Conservation (phyloP, 1,139 yeast genomes). For the Debaryomyces coudertii region DNA sequence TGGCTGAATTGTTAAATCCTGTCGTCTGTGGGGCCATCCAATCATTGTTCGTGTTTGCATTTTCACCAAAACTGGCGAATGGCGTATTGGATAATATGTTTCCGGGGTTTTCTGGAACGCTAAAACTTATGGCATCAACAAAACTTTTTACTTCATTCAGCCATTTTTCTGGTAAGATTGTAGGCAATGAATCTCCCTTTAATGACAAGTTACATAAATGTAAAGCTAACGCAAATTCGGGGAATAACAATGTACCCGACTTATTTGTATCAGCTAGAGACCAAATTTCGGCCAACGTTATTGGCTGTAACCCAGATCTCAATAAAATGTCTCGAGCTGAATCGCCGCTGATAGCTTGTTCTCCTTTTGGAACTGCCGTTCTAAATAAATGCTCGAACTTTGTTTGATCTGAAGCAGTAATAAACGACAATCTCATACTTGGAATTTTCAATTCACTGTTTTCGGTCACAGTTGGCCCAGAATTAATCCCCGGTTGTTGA, state of each 20-base stretch:
- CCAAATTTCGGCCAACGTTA: slow-evolving; percentile 87
- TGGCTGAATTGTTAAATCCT: slow-evolving; percentile 21
- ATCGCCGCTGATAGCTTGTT: slow-evolving; percentile 75
- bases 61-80: slow-evolving; percentile 35
- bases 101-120: slow-evolving; percentile 63
- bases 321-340: slow-evolving; percentile 78
- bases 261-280: slow-evolving; percentile 83
- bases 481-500: slow-evolving; percentile 21
- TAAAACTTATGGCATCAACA: slow-evolving; percentile 85
- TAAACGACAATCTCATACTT: slow-evolving; percentile 73
- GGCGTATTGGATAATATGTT: slow-evolving; percentile 51
- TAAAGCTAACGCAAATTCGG: slow-evolving; percentile 93
- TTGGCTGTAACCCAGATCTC: slow-evolving; percentile 78
- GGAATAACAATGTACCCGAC: slow-evolving; percentile 84
- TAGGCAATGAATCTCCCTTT: slow-evolving; percentile 79
- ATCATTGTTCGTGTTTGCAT: slow-evolving; percentile 20
- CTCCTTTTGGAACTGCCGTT: slow-evolving; percentile 75
- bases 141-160: slow-evolving; percentile 82
- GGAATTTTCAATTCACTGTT: slow-evolving; percentile 57
- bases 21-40: slow-evolving; percentile 35
- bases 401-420: slow-evolving; percentile 81
- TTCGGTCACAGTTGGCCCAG: slow-evolving; percentile 33
- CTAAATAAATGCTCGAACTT: slow-evolving; percentile 84
- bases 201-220: slow-evolving; percentile 81
- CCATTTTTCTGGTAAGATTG: slow-evolving; percentile 68